Conservation (phyloP, 345 rosid species). For the Populus deltoides region DNA sequence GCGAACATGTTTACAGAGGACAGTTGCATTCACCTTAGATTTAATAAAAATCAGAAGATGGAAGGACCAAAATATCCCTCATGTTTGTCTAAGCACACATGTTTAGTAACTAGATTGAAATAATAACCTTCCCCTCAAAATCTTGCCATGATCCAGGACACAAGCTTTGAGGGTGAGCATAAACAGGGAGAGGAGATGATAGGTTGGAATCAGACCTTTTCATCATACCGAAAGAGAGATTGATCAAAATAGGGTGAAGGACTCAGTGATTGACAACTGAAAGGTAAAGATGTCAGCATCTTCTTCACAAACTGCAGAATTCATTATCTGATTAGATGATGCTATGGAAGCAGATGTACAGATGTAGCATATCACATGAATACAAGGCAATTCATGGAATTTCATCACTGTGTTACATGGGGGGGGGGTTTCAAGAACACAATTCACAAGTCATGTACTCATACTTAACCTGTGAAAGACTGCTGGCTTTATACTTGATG, state of each 20-base stretch:
- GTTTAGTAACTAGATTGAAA: too few species aligned
- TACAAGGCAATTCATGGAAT: neutral
- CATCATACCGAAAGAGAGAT: constrained; percentile 86
- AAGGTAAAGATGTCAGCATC: constrained; percentile 77
- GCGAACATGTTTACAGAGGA: too few species aligned
- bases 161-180: neutral
- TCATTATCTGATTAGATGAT: constrained; percentile 16
- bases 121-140: too few species aligned
- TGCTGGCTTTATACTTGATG: constrained; percentile 64
- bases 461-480: constrained; percentile 50
- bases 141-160: too few species aligned
- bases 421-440: neutral
- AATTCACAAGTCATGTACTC: neutral
- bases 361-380: neutral
- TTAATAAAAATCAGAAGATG: too few species aligned
- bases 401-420: neutral
- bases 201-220: constrained; percentile 40
- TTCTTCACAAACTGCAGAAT: constrained; percentile 80
- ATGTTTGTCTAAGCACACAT: too few species aligned
- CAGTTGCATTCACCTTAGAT: too few species aligned
- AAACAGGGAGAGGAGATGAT: neutral
- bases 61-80: too few species aligned
- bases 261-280: constrained; percentile 81
- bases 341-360: constrained; percentile 6
- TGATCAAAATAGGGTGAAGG: constrained; percentile 99